These are phyloP conservation scores for Calonectria pauciramosa DNA, from an alignment of 2,329 filamentous ascomycete genomes.

Conservation along the genomic window DNA sequence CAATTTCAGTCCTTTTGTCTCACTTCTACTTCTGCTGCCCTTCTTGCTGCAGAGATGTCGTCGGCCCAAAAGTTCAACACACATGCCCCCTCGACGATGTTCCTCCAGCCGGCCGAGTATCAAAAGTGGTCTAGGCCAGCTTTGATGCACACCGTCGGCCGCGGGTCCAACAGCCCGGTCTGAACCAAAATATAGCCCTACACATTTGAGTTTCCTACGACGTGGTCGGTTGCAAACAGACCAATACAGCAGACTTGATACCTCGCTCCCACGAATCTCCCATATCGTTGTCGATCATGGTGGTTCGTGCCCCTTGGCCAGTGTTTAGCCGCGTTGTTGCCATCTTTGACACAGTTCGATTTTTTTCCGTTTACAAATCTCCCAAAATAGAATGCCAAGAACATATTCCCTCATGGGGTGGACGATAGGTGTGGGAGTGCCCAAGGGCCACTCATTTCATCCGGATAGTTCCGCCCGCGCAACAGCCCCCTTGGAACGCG, in stretches of 20 bases:
- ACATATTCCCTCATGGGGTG: neutral
- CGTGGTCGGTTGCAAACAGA: neutral
- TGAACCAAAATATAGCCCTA: neutral
- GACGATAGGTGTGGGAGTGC: neutral
- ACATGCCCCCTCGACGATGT: neutral
- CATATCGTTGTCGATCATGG: neutral
- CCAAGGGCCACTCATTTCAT: neutral
- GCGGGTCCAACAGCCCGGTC: neutral
- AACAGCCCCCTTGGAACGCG: neutral
- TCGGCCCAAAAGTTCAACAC: neutral
- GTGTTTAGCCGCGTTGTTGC: neutral
- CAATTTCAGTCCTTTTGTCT: constrained; percentile 62
- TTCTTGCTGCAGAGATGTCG: neutral
- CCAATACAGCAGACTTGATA: neutral
- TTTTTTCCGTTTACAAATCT: neutral
- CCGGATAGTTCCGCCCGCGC: neutral
- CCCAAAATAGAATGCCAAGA: constrained; percentile 6
- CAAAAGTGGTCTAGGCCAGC: neutral
- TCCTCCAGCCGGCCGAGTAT: neutral
- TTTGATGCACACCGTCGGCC: neutral
- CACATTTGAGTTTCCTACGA: neutral
- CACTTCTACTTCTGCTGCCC: neutral
- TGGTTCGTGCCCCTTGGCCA: neutral
- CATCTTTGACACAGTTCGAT: neutral
- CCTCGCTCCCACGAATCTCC: neutral